Percentiles rank a stretch among this genome's conserved stretches.
Evolutionary conservation across 2,329 filamentous ascomycete genomes (phyloP).

Genomic region (Endoconidiophora polonica): DNA sequence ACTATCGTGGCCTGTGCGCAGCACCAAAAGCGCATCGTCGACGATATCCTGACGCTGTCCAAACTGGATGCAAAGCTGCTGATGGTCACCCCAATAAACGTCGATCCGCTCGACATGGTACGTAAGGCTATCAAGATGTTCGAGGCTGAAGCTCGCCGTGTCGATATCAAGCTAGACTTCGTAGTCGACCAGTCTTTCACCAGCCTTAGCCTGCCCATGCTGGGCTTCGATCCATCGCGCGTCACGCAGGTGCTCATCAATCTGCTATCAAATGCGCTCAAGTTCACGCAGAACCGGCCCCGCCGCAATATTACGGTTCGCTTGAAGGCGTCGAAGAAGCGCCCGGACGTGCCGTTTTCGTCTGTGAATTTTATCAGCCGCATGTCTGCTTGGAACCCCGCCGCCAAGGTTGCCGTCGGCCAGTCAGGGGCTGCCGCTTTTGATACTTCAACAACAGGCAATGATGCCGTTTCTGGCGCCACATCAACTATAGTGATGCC

Average conservation of each 20-base stretch:
- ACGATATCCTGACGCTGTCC: constrained; percentile 56
- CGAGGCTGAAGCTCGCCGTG: constrained; percentile 53
- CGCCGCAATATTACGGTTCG: constrained; percentile 36
- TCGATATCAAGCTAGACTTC: constrained; percentile 50
- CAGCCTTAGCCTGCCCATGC: constrained; percentile 42
- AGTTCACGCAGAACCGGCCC: constrained; percentile 53
- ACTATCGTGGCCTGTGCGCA: constrained; percentile 64
- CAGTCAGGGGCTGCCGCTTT: neutral
- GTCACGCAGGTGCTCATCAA: constrained; percentile 70
- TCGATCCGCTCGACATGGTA: constrained; percentile 50
- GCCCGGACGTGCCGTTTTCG: constrained; percentile 22
- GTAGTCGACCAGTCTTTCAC: constrained; percentile 45
- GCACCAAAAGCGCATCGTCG: constrained; percentile 66
- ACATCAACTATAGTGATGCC: neutral
- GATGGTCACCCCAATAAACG: constrained; percentile 52
- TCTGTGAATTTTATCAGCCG: constrained; percentile 46
- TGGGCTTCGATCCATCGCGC: constrained; percentile 54
- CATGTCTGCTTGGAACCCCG: constrained; percentile 23
- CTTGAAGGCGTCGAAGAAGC: constrained; percentile 26
- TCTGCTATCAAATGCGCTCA: constrained; percentile 64
- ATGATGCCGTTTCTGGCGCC: neutral
- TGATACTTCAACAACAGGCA: too few species aligned
- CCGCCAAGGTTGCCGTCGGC: neutral
- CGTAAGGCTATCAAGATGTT: constrained; percentile 61
- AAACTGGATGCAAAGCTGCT: constrained; percentile 64